These are phyloP conservation scores for Penicillium longicatenatum DNA, from an alignment of 495 filamentous ascomycete genomes.

Conservation along the genomic window DNA sequence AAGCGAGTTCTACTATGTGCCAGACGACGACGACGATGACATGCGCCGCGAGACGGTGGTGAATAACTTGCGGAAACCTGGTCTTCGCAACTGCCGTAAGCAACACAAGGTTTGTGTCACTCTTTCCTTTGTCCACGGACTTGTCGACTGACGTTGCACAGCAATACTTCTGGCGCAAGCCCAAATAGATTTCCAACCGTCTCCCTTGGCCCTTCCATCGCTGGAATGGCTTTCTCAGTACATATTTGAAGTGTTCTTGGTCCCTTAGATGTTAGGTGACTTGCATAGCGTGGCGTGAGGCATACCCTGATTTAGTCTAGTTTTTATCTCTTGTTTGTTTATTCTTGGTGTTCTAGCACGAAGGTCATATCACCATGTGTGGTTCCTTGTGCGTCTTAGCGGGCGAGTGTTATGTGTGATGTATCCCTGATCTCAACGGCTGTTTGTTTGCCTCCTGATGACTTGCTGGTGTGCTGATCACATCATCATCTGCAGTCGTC, in stretches of 20 bases:
- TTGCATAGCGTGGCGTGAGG: constrained; percentile 56
- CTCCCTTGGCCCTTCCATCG: constrained; percentile 5
- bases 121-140: not conserved
- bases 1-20: constrained; percentile 97
- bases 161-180: constrained; percentile 96
- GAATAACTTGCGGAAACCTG: constrained; percentile 81
- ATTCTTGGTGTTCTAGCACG: constrained; percentile 23
- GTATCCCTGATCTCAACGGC: constrained; percentile 16
- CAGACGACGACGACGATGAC: constrained; percentile 82
- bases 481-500: constrained; percentile 1
- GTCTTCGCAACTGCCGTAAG: constrained; percentile 84
- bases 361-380: constrained; percentile 29
- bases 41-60: constrained; percentile 81
- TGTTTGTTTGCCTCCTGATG: constrained; percentile 2
- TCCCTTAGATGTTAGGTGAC: constrained; percentile 29
- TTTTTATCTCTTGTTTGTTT: constrained; percentile 9
- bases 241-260: constrained; percentile 43
- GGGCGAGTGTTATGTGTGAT: constrained; percentile 13
- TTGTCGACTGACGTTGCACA: constrained; percentile 39
- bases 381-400: constrained; percentile 9
- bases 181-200: constrained; percentile 49
- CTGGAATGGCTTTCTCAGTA: constrained; percentile 38
- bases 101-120: constrained; percentile 82
- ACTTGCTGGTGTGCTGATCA: not conserved
- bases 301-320: constrained; percentile 45